Percentiles rank a stretch among this genome's conserved stretches.
Evolutionary conservation across 2,329 filamentous ascomycete genomes (phyloP).

Genomic region (Hypoxylon sp.): DNA sequence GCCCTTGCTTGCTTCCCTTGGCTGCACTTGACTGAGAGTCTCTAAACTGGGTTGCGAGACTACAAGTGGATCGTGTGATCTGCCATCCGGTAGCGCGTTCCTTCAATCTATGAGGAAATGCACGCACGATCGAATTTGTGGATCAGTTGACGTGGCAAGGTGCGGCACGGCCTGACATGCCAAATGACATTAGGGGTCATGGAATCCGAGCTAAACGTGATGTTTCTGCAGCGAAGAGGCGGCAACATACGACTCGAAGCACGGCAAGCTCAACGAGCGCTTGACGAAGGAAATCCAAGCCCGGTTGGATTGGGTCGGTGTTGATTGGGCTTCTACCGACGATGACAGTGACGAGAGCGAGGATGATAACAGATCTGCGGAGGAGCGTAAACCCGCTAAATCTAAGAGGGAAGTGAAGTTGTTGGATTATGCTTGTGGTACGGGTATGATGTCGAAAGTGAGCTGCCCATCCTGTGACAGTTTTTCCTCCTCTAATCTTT

Average conservation of each 20-base stretch:
- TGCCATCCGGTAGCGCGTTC: constrained; percentile 7
- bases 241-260: constrained; percentile 69
- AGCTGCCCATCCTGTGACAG: constrained; percentile 45
- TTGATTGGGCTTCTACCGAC: constrained; percentile 65
- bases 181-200: constrained; percentile 17
- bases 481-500: constrained; percentile 3
- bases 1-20: constrained; percentile 6
- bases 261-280: constrained; percentile 66
- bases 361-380: constrained; percentile 40
- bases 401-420: constrained; percentile 63
- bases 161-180: constrained; percentile 20
- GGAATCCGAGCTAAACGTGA: constrained; percentile 29
- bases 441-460: constrained; percentile 76
- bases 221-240: constrained; percentile 63
- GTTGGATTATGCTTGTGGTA: constrained; percentile 84
- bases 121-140: constrained; percentile 30
- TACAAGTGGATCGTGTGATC: constrained; percentile 13
- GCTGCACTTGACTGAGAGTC: constrained; percentile 12
- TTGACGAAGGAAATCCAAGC: constrained; percentile 69
- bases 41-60: constrained; percentile 11
- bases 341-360: constrained; percentile 54
- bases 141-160: constrained; percentile 34
- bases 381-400: constrained; percentile 15
- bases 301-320: constrained; percentile 73
- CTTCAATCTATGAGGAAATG: constrained; percentile 25